phyloP scores from a whole-genome alignment of 2,329 filamentous ascomycete species.

The Scolecobasidium constrictum region DNA sequence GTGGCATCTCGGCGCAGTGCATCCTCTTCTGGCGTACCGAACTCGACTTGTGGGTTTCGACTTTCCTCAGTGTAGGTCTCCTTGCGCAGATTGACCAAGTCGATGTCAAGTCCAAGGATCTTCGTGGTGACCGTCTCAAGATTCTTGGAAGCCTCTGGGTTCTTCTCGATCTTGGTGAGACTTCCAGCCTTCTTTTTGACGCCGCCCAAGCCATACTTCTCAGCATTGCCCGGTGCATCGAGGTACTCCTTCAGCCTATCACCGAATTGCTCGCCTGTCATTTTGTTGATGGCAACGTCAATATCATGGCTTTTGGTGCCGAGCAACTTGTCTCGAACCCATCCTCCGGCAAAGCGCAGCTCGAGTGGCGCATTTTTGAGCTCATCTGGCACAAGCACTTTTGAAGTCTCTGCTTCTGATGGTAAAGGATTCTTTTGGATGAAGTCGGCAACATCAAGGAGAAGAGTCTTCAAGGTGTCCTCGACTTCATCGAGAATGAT shows the following conservation, averaged over 20 bases:
- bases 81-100: slow-evolving; percentile 88
- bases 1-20: slow-evolving; percentile 83
- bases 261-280: slow-evolving; percentile 74
- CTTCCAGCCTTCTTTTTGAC: slow-evolving; percentile 53
- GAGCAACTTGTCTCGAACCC: slow-evolving; percentile 78
- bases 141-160: slow-evolving; percentile 94
- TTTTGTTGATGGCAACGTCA: slow-evolving; percentile 73
- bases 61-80: slow-evolving; percentile 86
- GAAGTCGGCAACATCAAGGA: slow-evolving; percentile 70
- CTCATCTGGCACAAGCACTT: slow-evolving; percentile 30
- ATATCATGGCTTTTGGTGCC: slow-evolving; percentile 66
- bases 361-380: slow-evolving; percentile 37
- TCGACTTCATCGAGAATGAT: slow-evolving; percentile 60
- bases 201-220: slow-evolving; percentile 45
- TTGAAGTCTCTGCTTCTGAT: slow-evolving; percentile 14
- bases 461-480: slow-evolving; percentile 57
- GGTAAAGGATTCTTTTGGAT: slow-evolving; percentile 39
- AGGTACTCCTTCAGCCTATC: slow-evolving; percentile 58
- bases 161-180: slow-evolving; percentile 80
- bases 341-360: slow-evolving; percentile 73
- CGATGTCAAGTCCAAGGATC: slow-evolving; percentile 78
- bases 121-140: slow-evolving; percentile 82
- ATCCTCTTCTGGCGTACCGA: slow-evolving; percentile 85
- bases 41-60: slow-evolving; percentile 84
- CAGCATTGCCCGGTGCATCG: slow-evolving; percentile 45